A percentile compares a stretch with the other conserved stretches of the same genome.
phyloP scores from a whole-genome alignment of 148 eudicot genomes.

The Oxyria digyna region DNA sequence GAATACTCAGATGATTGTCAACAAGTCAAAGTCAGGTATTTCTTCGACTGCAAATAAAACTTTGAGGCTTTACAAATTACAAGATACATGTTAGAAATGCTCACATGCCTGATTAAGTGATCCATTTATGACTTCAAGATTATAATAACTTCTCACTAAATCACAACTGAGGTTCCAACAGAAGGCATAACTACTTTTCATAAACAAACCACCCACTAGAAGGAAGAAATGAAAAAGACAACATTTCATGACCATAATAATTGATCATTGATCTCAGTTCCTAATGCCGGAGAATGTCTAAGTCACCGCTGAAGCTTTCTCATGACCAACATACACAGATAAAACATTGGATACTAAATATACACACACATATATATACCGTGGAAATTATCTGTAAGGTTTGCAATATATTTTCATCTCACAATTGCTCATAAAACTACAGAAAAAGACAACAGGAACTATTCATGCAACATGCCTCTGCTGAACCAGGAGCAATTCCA shows the following conservation, averaged over 20 bases:
- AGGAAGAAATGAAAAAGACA: background rate
- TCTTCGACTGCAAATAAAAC: too few relatives aligned
- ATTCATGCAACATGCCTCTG: slow-evolving; percentile 42
- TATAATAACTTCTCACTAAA: background rate
- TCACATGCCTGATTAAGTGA: too few relatives aligned
- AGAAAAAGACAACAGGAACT: background rate
- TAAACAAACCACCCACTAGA: background rate
- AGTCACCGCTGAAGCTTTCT: background rate
- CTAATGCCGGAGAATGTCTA: background rate
- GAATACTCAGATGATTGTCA: background rate
- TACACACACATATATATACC: background rate
- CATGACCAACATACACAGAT: background rate
- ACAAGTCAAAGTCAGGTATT: background rate
- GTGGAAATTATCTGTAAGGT: background rate
- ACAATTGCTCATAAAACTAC: background rate
- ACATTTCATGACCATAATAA: background rate
- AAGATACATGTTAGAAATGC: too few relatives aligned
- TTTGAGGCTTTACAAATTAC: background rate
- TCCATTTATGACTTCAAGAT: too few relatives aligned
- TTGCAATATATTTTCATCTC: background rate
- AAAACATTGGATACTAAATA: background rate
- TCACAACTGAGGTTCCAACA: background rate
- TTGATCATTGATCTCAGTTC: background rate
- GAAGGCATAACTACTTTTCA: background rate
- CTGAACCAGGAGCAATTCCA: slow-evolving; percentile 89